Evolutionary conservation across 2,329 filamentous ascomycete species (phyloP), one percentile per base, ranked within the genome.

Genomic region (Endoconidiophora laricicola): DNA sequence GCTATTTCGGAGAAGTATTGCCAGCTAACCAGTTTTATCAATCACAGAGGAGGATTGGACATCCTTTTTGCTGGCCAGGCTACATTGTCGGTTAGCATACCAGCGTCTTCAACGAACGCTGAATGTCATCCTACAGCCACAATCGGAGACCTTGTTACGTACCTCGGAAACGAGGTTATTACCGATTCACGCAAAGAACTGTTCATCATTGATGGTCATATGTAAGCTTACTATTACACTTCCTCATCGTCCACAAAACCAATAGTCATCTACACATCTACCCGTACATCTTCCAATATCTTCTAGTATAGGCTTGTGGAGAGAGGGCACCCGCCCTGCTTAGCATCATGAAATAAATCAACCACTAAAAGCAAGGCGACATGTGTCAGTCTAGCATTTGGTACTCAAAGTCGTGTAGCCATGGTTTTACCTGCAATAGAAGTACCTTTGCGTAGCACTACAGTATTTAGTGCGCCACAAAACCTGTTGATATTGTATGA

Each of bases 61-160:
- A 83, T 94, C 69, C 80, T 98, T 56, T 98, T 98, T 67, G 78
- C 81, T 29, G 82, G 94, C 62, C 71, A 86, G 65, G 77, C 81
- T 50, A 82, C 79, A 57, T 84, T 90, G 62, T 67, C 71, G 20
- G 62, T 98, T 43, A 66, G 71, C 2, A 64, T 96, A 40, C 86
- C 90, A 18, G 66, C 73, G 26, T 71, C 61, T 50, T 73, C 80
- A 59, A 66, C 72, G 48, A 66, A 54, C 79, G 79, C 45, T 67
- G 69, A 51, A 71, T 76, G 7, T 68, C 79, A 48, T 7, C 51
- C 51, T 2, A 46, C 38, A 7, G 20, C 46, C 14, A 91, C 76
- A 46, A 76, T 95, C 49, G 79, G 76, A 29, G 85, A 74, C 62
- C 74, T 98, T 50, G 82, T 96, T 57, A 66, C 75, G 48, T 73